Evolutionary conservation across 2,329 filamentous ascomycete genomes (phyloP), one percentile per base, ranked within the genome.

Genomic region (Paraphaeosphaeria sporulosa): DNA sequence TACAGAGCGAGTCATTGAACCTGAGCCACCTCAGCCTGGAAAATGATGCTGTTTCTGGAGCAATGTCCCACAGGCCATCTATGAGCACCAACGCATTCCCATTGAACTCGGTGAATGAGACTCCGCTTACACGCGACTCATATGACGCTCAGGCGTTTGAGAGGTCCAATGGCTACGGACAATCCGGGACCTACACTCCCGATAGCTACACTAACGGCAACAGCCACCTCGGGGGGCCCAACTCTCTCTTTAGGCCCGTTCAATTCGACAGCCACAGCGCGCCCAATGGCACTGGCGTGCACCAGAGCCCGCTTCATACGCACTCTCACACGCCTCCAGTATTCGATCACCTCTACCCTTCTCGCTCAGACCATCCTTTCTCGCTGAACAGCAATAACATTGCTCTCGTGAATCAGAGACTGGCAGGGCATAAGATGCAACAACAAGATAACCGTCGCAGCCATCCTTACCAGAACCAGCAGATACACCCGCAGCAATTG

Each of bases 391-490:
- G 75, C 17, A 83, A 82, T 65, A 75, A 83, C 64, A 70, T 78
- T 27, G 79, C 76, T 2, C 71, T 81, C 21, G 71, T 85, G 30
- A 83, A 86, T 57, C 81, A 81, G 58, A 83, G 83, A 61, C 69
- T 86, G 21, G 78, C 80, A 17, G 80, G 80, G 19, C 76, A 83
- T 52, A 81, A 85, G 61, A 81, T 85, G 61, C 80, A 78, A 13
- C 77, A 79, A 57, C 76, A 78, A 52, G 68, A 76, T n/a, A 27
- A 44, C 46, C 74, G 73, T 34, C 68, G 77, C n/a, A 75, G 75
- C 59, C 76, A 66, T 46, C 65, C 69, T n/a, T 65, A 69, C 59
- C 59, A 74, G 1, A 65, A 64, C 30, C 73, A 78, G 21, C 76
- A 77, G 40, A 70, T 69, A 43, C 68, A 69, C 48, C 71, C 72